These are phyloP conservation scores for Fragilaria crotonensis DNA, from an alignment of 108 stramenopile species.

Conservation along the genomic window DNA sequence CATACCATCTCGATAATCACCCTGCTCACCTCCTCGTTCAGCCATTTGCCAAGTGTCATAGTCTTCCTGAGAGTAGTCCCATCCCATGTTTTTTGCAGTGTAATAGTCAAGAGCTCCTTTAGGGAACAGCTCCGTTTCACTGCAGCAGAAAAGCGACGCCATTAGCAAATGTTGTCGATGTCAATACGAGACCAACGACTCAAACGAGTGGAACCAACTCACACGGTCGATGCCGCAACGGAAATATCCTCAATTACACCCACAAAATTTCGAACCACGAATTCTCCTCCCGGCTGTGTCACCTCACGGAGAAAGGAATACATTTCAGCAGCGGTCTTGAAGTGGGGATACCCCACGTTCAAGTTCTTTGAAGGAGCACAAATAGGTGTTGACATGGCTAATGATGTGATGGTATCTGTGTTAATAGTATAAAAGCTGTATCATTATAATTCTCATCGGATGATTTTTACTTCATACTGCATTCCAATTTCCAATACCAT, in stretches of 20 bases:
- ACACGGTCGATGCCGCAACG: constrained; percentile 25
- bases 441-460: too few species aligned
- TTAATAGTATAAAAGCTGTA: too few species aligned
- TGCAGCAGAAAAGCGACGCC: not conserved
- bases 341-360: constrained; percentile 36
- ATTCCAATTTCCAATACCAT: too few species aligned
- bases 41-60: constrained; percentile 28
- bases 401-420: too few species aligned
- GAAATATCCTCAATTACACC: constrained; percentile 48
- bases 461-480: too few species aligned
- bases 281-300: constrained; percentile 43
- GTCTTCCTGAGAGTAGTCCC: constrained; percentile 37
- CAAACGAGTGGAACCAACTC: too few species aligned
- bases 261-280: constrained; percentile 47
- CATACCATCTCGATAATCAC: constrained; percentile 60
- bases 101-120: constrained; percentile 47
- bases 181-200: too few species aligned
- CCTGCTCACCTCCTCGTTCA: constrained; percentile 52
- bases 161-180: too few species aligned
- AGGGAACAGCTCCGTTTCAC: constrained; percentile 51
- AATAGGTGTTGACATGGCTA: not conserved
- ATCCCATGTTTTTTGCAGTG: constrained; percentile 50
- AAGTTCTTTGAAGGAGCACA: constrained; percentile 44
- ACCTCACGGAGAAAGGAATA: constrained; percentile 31
- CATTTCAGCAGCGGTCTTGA: constrained; percentile 33